Evolutionary conservation across 345 rosid species (phyloP).

Genomic region (Nasturtium officinale): DNA sequence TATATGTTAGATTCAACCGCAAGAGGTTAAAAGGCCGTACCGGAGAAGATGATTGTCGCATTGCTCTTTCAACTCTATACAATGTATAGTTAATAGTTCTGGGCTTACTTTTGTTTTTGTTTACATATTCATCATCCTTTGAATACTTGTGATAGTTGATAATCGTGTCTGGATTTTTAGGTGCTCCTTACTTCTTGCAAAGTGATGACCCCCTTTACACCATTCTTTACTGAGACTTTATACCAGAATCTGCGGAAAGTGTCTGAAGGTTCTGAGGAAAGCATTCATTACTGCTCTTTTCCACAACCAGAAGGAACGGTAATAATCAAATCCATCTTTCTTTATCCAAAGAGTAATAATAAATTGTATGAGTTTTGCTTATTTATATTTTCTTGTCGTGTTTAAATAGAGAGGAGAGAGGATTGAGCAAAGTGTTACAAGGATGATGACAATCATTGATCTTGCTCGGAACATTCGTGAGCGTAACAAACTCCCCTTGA

Average conservation of each 20-base stretch:
- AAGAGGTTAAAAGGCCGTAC: constrained; percentile 97
- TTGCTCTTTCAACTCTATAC: constrained; percentile 88
- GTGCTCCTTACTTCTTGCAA: constrained; percentile 93
- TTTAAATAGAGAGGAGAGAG: constrained; percentile 68
- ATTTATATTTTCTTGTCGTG: constrained; percentile 5
- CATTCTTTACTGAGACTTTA: constrained; percentile 91
- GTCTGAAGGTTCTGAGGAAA: constrained; percentile 68
- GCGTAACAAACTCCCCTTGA: constrained; percentile 85
- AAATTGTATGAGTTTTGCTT: background rate
- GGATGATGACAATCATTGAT: constrained; percentile 97
- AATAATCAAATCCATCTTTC: constrained; percentile 29
- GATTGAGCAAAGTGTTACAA: constrained; percentile 88
- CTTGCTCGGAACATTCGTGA: constrained; percentile 97
- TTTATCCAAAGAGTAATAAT: background rate
- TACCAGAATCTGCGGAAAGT: constrained; percentile 95
- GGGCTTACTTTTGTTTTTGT: constrained; percentile 23
- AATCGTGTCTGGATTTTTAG: constrained; percentile 49
- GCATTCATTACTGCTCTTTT: constrained; percentile 82
- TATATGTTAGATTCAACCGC: constrained; percentile 95
- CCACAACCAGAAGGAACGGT: constrained; percentile 89
- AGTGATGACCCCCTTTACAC: constrained; percentile 99
- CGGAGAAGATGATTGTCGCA: constrained; percentile 85
- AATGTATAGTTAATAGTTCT: constrained; percentile 57
- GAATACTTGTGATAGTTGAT: constrained; percentile 6
- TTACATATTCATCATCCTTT: constrained; percentile 13